A percentile compares a stretch with the other conserved stretches of the same genome.
phyloP scores from a whole-genome alignment of 139 green algal genomes.

The Closterium sp. region DNA sequence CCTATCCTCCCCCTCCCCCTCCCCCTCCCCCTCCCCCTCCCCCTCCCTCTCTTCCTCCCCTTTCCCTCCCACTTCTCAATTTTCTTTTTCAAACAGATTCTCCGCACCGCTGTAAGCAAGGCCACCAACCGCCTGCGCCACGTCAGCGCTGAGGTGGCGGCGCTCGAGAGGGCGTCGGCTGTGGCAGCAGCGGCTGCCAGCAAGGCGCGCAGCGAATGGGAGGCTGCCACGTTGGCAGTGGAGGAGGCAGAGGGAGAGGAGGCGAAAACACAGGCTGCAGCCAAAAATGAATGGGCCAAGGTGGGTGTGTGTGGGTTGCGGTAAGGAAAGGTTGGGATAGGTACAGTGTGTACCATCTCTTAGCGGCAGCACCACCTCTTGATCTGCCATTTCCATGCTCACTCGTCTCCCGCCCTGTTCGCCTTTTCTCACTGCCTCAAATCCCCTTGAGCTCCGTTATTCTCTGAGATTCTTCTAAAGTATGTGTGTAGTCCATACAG shows the following conservation, averaged over 20 bases:
- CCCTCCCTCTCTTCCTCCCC: too few relatives aligned
- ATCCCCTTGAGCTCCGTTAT: too few relatives aligned
- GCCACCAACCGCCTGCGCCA: slow-evolving; percentile 33
- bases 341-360: too few relatives aligned
- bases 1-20: too few relatives aligned
- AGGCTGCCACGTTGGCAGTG: slow-evolving; percentile 14
- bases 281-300: slow-evolving; percentile 27
- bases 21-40: not conserved
- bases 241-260: slow-evolving; percentile 5
- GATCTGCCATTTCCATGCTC: too few relatives aligned
- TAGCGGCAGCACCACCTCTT: too few relatives aligned
- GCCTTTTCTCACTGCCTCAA: too few relatives aligned
- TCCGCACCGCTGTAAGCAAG: slow-evolving; percentile 45
- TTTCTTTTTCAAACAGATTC: slow-evolving; percentile 6
- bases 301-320: not conserved
- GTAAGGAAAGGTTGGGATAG: not conserved
- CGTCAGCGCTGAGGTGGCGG: slow-evolving; percentile 27
- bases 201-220: slow-evolving; percentile 12
- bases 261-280: slow-evolving; percentile 18
- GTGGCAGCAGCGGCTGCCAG: not conserved
- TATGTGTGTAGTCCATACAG: too few relatives aligned
- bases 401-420: too few relatives aligned
- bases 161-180: not conserved
- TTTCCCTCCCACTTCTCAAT: not conserved
- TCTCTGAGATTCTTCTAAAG: too few relatives aligned